Conservation (phyloP, 306 rosid species). For the Quercus parvula region DNA sequence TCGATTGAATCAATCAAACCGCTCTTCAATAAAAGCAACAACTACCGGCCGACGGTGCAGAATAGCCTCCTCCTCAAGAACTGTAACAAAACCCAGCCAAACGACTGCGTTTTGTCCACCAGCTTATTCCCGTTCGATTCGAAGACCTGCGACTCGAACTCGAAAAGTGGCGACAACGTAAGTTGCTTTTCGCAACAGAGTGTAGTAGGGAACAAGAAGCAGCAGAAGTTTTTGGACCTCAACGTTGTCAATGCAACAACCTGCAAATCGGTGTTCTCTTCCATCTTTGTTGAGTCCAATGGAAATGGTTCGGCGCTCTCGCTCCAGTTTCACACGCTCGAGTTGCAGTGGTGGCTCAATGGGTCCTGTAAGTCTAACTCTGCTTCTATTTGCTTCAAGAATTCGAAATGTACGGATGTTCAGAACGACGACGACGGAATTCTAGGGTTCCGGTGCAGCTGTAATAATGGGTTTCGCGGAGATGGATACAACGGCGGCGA, state of each 20-base stretch:
- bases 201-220: neutral
- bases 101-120: conserved; percentile 28
- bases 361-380: neutral
- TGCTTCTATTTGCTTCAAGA: conserved; percentile 13
- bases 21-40: conserved; percentile 16
- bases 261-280: conserved; percentile 51
- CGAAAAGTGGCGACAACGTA: conserved; percentile 13
- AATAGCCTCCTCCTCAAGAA: conserved; percentile 58
- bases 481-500: conserved; percentile 53
- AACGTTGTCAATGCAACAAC: neutral
- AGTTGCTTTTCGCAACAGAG: conserved; percentile 43
- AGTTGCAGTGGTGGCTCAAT: conserved; percentile 78
- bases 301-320: conserved; percentile 18
- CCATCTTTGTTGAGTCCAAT: conserved; percentile 33
- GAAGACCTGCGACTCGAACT: too few relatives aligned
- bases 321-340: conserved; percentile 50
- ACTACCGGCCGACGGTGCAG: conserved; percentile 39
- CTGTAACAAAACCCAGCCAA: neutral
- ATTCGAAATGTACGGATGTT: conserved; percentile 17
- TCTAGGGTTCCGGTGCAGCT: conserved; percentile 53
- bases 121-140: conserved; percentile 4
- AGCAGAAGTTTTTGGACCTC: too few relatives aligned
- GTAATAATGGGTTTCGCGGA: conserved; percentile 50
- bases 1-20: conserved; percentile 11
- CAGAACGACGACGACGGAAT: neutral